A percentile compares a stretch with the other conserved stretches of the same genome.
Conservation (phyloP, 306 rosid genomes). For the Lagenaria siceraria region DNA sequence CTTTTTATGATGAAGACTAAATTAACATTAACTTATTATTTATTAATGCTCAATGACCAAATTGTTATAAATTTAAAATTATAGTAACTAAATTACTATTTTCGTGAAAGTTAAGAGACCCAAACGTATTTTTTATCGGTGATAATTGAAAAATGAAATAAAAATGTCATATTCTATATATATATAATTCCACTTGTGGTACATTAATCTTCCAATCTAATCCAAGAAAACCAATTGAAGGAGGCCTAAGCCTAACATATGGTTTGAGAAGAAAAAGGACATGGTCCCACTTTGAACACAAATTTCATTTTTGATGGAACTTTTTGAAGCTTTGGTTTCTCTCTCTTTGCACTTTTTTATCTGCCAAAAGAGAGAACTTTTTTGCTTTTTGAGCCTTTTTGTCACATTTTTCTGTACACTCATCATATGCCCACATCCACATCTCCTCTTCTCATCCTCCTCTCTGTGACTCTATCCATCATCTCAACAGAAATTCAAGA, state of each 20-base stretch:
- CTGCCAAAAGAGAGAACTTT: not conserved
- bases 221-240: not conserved
- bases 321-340: not conserved
- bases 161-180: no score
- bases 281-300: conserved; percentile 2
- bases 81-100: no score
- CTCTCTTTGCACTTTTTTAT: conserved; percentile 12
- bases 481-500: conserved; percentile 6
- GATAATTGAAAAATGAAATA: no score
- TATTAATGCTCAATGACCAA: no score
- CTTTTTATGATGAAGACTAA: no score
- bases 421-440: conserved; percentile 9
- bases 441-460: not conserved
- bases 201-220: not conserved
- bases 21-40: no score
- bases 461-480: conserved; percentile 8
- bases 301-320: not conserved
- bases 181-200: not conserved
- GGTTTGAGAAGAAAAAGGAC: conserved; percentile 3
- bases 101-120: no score
- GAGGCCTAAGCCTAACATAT: not conserved
- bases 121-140: no score
- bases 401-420: conserved; percentile 6
- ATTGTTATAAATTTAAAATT: no score
- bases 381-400: conserved; percentile 5